Evolutionary conservation across 805 yeast species (phyloP).

Genomic region (Candida verbasci): DNA sequence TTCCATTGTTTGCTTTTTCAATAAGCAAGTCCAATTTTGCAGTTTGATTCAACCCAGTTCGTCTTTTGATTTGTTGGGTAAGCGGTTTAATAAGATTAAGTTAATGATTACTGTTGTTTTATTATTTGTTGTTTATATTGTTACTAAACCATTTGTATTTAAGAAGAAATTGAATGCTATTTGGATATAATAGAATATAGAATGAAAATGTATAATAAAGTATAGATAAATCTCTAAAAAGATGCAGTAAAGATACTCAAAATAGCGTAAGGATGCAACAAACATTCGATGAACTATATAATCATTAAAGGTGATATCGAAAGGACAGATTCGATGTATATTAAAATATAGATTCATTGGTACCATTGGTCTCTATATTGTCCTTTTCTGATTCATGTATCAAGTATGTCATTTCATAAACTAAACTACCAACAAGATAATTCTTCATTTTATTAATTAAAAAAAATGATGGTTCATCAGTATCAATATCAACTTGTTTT

Average conservation of each 20-base stretch:
- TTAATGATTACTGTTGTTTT: slow-evolving; percentile 56
- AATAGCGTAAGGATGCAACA: no score
- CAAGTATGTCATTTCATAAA: slow-evolving; percentile 38
- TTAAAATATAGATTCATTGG: slow-evolving; percentile 17
- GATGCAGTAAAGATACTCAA: no score
- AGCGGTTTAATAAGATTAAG: slow-evolving; percentile 62
- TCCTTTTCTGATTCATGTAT: slow-evolving; percentile 22
- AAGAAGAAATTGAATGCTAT: slow-evolving; percentile 47
- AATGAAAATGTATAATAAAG: not conserved
- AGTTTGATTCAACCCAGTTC: slow-evolving; percentile 76
- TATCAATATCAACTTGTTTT: slow-evolving; percentile 3
- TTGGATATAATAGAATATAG: slow-evolving; percentile 45
- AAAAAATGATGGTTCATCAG: slow-evolving; percentile 17
- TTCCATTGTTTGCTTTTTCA: slow-evolving; percentile 59
- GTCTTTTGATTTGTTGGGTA: slow-evolving; percentile 72
- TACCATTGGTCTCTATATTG: not conserved
- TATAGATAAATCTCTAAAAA: not conserved
- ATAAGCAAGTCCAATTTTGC: slow-evolving; percentile 64
- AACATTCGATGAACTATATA: not conserved
- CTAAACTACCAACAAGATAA: slow-evolving; percentile 31
- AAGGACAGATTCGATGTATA: no score
- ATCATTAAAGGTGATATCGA: no score
- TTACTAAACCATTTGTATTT: slow-evolving; percentile 56
- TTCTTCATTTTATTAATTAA: slow-evolving; percentile 31
- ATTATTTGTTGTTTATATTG: slow-evolving; percentile 42